These are phyloP conservation scores for Populus ilicifolia DNA, from an alignment of 345 rosid genomes.

Conservation along the genomic window DNA sequence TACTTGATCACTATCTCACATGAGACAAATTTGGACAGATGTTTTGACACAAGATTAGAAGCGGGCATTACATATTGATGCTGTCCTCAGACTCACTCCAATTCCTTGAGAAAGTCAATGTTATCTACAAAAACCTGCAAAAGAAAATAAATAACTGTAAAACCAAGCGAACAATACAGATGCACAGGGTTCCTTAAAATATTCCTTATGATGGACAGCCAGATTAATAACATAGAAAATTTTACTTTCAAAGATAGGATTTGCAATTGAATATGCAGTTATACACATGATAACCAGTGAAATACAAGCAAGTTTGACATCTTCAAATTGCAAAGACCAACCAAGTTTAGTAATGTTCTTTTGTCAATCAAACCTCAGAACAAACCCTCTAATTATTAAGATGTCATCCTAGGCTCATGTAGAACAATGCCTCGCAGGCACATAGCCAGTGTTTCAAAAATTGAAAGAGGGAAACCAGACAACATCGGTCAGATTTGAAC, in stretches of 20 bases:
- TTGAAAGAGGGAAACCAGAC: neutral
- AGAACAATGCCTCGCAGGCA: neutral
- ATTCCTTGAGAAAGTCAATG: constrained; percentile 77
- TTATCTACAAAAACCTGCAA: constrained; percentile 90
- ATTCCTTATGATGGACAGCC: neutral
- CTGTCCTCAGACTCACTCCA: constrained; percentile 55
- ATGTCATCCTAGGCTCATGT: neutral
- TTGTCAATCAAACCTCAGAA: neutral
- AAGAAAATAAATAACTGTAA: neutral
- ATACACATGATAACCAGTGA: neutral
- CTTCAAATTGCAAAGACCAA: neutral
- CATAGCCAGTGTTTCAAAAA: neutral
- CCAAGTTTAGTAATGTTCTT: neutral
- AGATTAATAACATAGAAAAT: neutral
- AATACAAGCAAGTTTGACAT: neutral
- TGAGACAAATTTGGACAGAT: constrained; percentile 3
- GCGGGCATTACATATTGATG: constrained; percentile 5
- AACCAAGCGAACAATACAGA: neutral
- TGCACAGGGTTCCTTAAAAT: neutral
- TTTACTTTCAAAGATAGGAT: neutral
- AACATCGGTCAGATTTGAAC: neutral
- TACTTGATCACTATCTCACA: neutral
- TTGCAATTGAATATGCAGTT: neutral
- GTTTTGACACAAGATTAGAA: neutral
- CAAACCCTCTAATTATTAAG: neutral